These are phyloP conservation scores for Fonsecaea erecta DNA, from an alignment of 2,329 filamentous ascomycete genomes.

Conservation along the genomic window DNA sequence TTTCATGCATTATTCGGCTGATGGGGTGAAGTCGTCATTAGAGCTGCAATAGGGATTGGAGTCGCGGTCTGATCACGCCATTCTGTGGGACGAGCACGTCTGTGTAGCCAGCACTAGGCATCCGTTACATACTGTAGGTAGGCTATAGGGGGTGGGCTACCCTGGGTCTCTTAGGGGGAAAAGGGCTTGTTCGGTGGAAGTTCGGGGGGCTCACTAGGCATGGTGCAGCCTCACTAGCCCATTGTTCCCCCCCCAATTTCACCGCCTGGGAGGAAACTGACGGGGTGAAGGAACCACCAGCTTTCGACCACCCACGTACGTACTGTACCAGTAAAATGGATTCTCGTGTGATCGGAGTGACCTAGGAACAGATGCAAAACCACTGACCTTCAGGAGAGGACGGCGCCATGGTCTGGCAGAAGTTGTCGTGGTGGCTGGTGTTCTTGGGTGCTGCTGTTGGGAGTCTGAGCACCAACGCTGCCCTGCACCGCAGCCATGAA, in stretches of 20 bases:
- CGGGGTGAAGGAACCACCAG: too few relatives aligned
- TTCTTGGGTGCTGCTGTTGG: neutral
- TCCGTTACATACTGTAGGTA: too few relatives aligned
- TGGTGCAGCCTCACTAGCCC: too few relatives aligned
- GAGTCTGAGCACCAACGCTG: neutral
- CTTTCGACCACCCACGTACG: too few relatives aligned
- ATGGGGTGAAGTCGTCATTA: constrained; percentile 3
- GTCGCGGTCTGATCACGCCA: constrained; percentile 12
- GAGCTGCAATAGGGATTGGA: constrained; percentile 6
- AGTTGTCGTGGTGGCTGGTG: constrained; percentile 5
- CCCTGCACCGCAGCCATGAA: neutral
- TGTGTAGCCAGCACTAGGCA: too few relatives aligned
- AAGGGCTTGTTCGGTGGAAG: neutral
- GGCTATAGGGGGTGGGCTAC: too few relatives aligned
- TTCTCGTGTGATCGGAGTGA: neutral
- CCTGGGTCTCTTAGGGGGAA: too few relatives aligned
- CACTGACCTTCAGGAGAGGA: neutral
- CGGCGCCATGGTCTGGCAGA: neutral
- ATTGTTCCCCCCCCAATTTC: neutral
- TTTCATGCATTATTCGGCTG: neutral
- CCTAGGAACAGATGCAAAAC: neutral
- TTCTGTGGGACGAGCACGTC: constrained; percentile 14
- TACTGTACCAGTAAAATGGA: neutral
- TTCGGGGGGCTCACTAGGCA: neutral
- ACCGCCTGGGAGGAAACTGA: neutral